Base-by-base conservation (phyloP, 371 early-diverging fungal genomes). In the Fennellomyces sp. region DNA sequence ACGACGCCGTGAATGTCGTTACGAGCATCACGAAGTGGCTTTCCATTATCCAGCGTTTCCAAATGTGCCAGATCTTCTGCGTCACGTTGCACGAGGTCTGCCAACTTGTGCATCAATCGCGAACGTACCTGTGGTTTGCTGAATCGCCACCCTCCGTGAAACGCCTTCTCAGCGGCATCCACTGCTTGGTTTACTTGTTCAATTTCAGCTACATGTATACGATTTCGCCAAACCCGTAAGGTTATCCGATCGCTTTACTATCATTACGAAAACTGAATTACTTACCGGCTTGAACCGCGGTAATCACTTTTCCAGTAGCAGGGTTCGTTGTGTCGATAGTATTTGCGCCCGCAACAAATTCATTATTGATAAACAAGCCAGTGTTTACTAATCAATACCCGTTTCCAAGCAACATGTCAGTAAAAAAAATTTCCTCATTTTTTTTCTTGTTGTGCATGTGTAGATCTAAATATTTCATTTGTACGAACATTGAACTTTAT, bases 341-440 rank as follows among this genome's bases (percentile, higher is more conserved):
- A 23, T 62, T 63, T 17, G 68, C 75, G 60, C 78, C 73, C 38
- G 61, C 68, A 38, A 83, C 78, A 33, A 83, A 83, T 42, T 83
- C 72, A 54, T 81, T 81, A 58, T 83, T 83, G 41, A 83, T 81
- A 63, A 83, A 83, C 28, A 83, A 63, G 64, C 81, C 80, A 30
- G 82, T 83, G 61, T 79, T 65, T 56, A 80, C 80, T 80, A 52
- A 15, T 41, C 2, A 41, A 5, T 19, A 41, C 5, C 19, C 21
- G 31, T 10, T 15, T 11, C 17, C n/a, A n/a, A 8, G 23, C 23
- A 38, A 15, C 15, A 41, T 28, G 21, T 19, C 8, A 15, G 27
- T 21, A 30, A 13, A 26, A 38, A 21, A 27, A 21, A 19, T 6
- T 39, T 8, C 11, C 21, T 41, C 17, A 3, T 8, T 13, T 41